phyloP scores from a whole-genome alignment of 257 asterid species.

The Solanum commersonii region DNA sequence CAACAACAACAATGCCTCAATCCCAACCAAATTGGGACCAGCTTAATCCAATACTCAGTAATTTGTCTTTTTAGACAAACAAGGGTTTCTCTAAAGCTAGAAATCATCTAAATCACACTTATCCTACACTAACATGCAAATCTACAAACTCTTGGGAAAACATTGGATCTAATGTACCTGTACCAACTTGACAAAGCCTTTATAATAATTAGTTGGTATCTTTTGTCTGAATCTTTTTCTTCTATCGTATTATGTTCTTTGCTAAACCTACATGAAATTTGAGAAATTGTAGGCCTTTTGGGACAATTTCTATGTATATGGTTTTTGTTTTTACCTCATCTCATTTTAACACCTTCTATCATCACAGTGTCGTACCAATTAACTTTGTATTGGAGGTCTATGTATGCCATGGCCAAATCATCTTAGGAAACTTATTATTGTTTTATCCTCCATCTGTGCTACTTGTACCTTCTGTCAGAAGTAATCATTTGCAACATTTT shows the following conservation, averaged over 20 bases:
- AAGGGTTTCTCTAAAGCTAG: background rate
- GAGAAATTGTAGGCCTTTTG: background rate
- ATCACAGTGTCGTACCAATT: background rate
- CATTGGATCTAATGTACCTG: background rate
- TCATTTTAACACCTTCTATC: background rate
- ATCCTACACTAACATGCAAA: background rate
- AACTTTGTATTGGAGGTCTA: background rate
- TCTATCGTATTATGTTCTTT: background rate
- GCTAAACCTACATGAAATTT: background rate
- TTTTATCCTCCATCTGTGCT: background rate
- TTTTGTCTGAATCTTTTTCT: background rate
- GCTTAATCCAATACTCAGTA: background rate
- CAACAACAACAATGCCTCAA: background rate
- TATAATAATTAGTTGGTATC: background rate
- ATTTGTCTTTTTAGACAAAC: background rate
- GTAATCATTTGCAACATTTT: background rate
- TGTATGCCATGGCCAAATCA: background rate
- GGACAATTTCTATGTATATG: background rate
- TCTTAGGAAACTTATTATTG: background rate
- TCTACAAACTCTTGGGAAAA: background rate
- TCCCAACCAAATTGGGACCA: background rate
- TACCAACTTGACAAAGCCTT: background rate
- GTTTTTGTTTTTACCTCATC: background rate
- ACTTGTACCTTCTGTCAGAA: background rate
- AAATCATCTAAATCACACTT: background rate